Evolutionary conservation across 805 yeast genomes (phyloP), one percentile per base, ranked within the genome.

Genomic region (Debaryomyces tyrocola): DNA sequence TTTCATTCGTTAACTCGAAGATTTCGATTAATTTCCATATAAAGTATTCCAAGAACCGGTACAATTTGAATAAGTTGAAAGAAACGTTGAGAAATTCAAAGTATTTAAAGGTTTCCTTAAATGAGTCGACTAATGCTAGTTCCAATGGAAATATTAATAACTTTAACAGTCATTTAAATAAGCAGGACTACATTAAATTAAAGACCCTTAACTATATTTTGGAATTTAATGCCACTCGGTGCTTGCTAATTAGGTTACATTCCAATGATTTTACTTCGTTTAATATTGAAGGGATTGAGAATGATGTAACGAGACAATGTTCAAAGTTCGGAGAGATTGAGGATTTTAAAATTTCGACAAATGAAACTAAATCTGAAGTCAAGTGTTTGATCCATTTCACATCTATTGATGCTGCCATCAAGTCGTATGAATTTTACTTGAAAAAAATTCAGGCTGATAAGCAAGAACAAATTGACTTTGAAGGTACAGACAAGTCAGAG

Each of bases 391-490:
- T 69, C 21, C 74, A 77, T 54, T 79, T 71, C 53, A 69, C 75
- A 3, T 69, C 78, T 21, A 74, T 78, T 29, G 74, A 74, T 40
- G 54, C 74, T 8, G 77, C 82, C 12, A 73, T 77, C 42, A 71
- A 70, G 48, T 64, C 73, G 38, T 73, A 68, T 41, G 76, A 76
- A 53, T 68, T 64, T 41, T 54, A 49, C 43, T 46, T 40, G 20
- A 56, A 58, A 37, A 50, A 55, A 34, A 53, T 65, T 27, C 60
- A 61, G 31, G 40, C 42, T 33, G 63, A 62, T 39, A 57, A 52
- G 33, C 55, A 53, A 39, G 44, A 50, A 14, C 46, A 44, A 35
- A 49, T 54, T 6, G 58, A 56, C 21, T 50, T 48, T 11, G 55
- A 48, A 38, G 51, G 46, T 8, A 29, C 12, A 38, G 50, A 53